phyloP scores from a whole-genome alignment of 495 filamentous ascomycete species.

The Penicillium angulare region DNA sequence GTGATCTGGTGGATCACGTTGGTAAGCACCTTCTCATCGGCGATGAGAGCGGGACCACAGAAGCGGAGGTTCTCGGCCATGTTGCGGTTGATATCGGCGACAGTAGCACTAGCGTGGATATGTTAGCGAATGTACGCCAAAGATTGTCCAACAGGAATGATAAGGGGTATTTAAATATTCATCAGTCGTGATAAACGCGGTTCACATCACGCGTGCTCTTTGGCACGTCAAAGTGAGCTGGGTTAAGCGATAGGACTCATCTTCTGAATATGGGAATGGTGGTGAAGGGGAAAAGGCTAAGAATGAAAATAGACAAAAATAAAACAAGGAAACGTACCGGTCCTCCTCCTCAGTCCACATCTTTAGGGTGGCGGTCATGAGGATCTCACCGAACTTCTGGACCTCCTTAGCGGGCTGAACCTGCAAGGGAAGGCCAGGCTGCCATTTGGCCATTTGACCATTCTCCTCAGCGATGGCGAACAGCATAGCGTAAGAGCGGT shows the following conservation, averaged over 20 bases:
- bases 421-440: slow-evolving; percentile 81
- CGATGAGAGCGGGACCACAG: slow-evolving; percentile 83
- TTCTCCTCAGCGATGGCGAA: slow-evolving; percentile 83
- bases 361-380: slow-evolving; percentile 78
- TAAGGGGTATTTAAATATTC: slow-evolving; percentile 12
- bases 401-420: slow-evolving; percentile 73
- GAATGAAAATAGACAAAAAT: slow-evolving; percentile 14
- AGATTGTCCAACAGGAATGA: slow-evolving; percentile 9
- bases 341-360: slow-evolving; percentile 89
- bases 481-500: slow-evolving; percentile 89
- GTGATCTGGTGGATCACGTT: slow-evolving; percentile 66
- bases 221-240: slow-evolving; percentile 97
- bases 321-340: slow-evolving; percentile 62
- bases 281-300: slow-evolving; percentile 10
- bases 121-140: slow-evolving; percentile 37
- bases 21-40: slow-evolving; percentile 59
- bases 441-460: slow-evolving; percentile 77
- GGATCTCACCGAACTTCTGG: slow-evolving; percentile 81
- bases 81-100: slow-evolving; percentile 94
- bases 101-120: slow-evolving; percentile 61
- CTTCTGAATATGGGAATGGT: slow-evolving; percentile 55
- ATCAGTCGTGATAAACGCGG: slow-evolving; percentile 61
- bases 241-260: slow-evolving; percentile 93
- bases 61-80: slow-evolving; percentile 89
- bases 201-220: slow-evolving; percentile 85